Evolutionary conservation across 257 asterid genomes (phyloP), one percentile per base, ranked within the genome.

Genomic region (Cynanchum wilfordii): DNA sequence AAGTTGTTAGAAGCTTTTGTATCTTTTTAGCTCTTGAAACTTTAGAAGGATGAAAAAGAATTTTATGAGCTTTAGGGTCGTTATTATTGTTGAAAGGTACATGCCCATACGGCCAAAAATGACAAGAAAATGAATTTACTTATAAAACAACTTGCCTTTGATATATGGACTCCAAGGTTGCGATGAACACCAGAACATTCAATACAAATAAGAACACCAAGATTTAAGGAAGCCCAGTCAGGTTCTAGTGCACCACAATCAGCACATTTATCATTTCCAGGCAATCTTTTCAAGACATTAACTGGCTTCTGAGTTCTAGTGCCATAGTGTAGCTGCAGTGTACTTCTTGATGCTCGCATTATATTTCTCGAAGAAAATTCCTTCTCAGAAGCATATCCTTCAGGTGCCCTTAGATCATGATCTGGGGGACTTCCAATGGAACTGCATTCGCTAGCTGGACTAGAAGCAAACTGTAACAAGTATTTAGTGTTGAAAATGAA

Each of bases 361-460:
- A 88, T 77, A 73, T 68, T 79, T 86, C 88, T 82, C 30, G 86
- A 60, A 33, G 87, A 62, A 45, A 68, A 79, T 78, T 88, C 88
- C 75, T 82, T 89, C 58, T 92, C 97, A 7, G 90, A 85, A 38
- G 94, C 50, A 82, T 80, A 84, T 64, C 88, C 99, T 80, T 95
- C 99, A 60, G 70, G 79, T 50, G 94, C 89, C 79, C 90, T 89
- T 73, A 86, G 96, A 73, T 95, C 97, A 79, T 83, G 86, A 82
- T 95, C 97, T 84, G 79, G 80, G 17, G 93, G 80, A 73, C 97
- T 95, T 82, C 84, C 99, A 79, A 87, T 85, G 24, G 99, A 95
- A 78, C 99, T 95, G 78, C 98, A 89, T 83, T 95, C 99, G 67
- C 99, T 95, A 74, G 97, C 84, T 25, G 96, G 98, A 83, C 97